Evolutionary conservation across 345 rosid species (phyloP), one percentile per base, ranked within the genome.

Genomic region (Reutealis trisperma): DNA sequence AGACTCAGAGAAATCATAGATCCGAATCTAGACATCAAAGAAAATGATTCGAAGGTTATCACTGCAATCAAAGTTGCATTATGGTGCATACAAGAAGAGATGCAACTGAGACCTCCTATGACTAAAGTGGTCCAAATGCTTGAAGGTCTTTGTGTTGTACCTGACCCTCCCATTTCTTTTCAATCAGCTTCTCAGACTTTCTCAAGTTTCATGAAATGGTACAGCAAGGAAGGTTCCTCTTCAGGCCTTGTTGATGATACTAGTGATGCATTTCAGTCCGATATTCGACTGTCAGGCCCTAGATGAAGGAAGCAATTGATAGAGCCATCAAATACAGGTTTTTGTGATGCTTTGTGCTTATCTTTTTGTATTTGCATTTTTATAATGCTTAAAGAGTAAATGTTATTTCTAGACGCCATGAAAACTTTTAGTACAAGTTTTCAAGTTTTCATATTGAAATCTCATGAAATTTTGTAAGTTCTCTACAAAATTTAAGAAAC

Each of bases 41-140:
- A 58, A 60, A 42, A 76, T 0, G 86, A 83, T 27, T 84, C 74
- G 64, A 77, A 78, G 34, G 75, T 85, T 25, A 37, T 71, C 19
- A 32, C 68, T 24, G 82, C 86, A 5, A 75, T 87, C 60, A 89
- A 81, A 80, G 85, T 89, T 71, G 88, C 92, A n/a, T 68, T 89
- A 18, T 89, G 90, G 88, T 89, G 90, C 74, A 74, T 87, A 70
- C 92, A 89, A 78, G 89, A 83, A 24, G 88, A 87, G 30, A 87
- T 86, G 87, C 80, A 72, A 24, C 27, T 76, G 59, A 83, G 92
- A 68, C 92, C 92, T 5, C 75, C 88, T 0, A 89, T 89, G 92
- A 79, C 83, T n/a, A 85, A 72, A 77, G 92, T 89, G 25, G 89
- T 87, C 22, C 92, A 85, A 79, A 87, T 89, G 90, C 92, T 89